Percentiles rank a stretch among this genome's conserved stretches.
phyloP scores from a whole-genome alignment of 805 yeast species.

The Zygoascus tannicola region DNA sequence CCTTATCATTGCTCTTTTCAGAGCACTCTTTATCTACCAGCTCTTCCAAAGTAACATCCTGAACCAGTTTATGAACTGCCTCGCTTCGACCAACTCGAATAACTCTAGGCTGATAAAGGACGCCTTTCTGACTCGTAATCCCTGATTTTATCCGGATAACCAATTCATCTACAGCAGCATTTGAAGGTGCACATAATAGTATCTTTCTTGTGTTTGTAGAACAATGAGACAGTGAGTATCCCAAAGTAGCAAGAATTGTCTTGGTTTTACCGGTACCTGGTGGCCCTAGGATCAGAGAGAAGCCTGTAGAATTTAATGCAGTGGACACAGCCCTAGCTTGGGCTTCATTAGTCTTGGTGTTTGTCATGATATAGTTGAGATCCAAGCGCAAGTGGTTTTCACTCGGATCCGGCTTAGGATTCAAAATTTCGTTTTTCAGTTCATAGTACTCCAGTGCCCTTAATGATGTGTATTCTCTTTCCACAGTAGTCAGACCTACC shows the following conservation, averaged over 20 bases:
- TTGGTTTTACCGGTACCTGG: slow-evolving; percentile 99
- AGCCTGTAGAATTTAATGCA: slow-evolving; percentile 59
- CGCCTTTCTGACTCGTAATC: slow-evolving; percentile 37
- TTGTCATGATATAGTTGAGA: slow-evolving; percentile 35
- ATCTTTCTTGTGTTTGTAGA: slow-evolving; percentile 34
- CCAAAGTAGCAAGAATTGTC: slow-evolving; percentile 86
- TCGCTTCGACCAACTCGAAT: slow-evolving; percentile 89
- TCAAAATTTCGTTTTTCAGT: slow-evolving; percentile 52
- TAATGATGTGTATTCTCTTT: slow-evolving; percentile 82
- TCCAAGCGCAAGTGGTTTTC: slow-evolving; percentile 21
- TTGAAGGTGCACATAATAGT: slow-evolving; percentile 93
- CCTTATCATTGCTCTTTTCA: background rate
- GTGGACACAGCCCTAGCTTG: slow-evolving; percentile 87
- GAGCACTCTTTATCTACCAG: slow-evolving; percentile 56
- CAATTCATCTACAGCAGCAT: slow-evolving; percentile 97
- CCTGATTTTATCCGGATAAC: slow-evolving; percentile 75
- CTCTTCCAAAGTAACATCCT: slow-evolving; percentile 78
- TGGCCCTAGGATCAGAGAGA: slow-evolving; percentile 93
- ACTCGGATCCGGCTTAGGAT: slow-evolving; percentile 50
- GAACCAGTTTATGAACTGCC: slow-evolving; percentile 72
- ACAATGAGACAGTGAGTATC: slow-evolving; percentile 42
- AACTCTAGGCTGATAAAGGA: slow-evolving; percentile 48
- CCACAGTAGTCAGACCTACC: slow-evolving; percentile 80
- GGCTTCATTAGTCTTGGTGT: slow-evolving; percentile 66
- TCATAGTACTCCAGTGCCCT: slow-evolving; percentile 78